phyloP scores from a whole-genome alignment of 805 yeast species.

The Kuraishia floccosa region DNA sequence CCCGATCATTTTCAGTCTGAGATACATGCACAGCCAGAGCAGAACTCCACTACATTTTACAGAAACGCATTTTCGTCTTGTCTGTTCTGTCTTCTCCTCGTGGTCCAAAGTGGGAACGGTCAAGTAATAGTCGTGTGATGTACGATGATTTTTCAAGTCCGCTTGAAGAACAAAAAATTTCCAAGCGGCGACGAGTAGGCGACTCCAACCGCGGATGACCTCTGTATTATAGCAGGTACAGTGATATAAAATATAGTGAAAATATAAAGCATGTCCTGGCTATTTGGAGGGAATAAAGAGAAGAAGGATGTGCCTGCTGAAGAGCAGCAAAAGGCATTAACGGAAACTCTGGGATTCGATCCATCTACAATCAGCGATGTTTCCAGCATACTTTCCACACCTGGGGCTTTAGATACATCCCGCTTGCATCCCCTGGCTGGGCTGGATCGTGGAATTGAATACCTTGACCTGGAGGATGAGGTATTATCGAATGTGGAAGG shows the following conservation, averaged over 20 bases:
- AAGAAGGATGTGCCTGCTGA: constrained; percentile 5
- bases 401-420: constrained; percentile 55
- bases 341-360: constrained; percentile 45
- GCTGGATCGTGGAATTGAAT: constrained; percentile 80
- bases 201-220: too few species aligned
- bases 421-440: constrained; percentile 89
- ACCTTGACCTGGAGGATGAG: constrained; percentile 82
- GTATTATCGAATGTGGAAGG: constrained; percentile 70
- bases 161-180: too few species aligned
- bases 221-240: too few species aligned
- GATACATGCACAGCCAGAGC: too few species aligned
- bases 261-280: constrained; percentile 29
- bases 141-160: too few species aligned
- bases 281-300: constrained; percentile 28
- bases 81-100: too few species aligned
- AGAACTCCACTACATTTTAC: too few species aligned
- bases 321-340: constrained; percentile 10
- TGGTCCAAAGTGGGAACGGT: too few species aligned
- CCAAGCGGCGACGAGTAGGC: too few species aligned
- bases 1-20: too few species aligned
- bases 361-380: constrained; percentile 55
- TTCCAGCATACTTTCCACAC: constrained; percentile 46
- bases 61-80: too few species aligned
- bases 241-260: neutral
- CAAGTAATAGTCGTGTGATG: too few species aligned